phyloP scores from a whole-genome alignment of 1,284 basidiomycete genomes.

The Cronartium ribicola region DNA sequence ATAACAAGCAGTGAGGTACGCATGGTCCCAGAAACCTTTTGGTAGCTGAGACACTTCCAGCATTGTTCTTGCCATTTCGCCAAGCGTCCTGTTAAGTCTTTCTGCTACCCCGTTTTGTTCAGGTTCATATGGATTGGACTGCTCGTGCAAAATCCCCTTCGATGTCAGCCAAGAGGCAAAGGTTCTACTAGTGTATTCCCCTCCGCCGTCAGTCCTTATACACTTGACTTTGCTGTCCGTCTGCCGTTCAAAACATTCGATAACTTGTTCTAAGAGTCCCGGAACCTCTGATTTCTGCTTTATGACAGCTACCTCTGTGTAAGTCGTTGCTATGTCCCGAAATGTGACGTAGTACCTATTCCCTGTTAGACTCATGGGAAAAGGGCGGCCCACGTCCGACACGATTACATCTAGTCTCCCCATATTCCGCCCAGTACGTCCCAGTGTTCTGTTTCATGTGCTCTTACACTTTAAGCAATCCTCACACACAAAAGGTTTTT shows the following conservation, averaged over 20 bases:
- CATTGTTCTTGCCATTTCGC: conserved; percentile 7
- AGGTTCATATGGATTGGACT: conserved; percentile 12
- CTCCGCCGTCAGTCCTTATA: conserved; percentile 19
- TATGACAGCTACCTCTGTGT: conserved; percentile 1
- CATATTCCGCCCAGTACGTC: neutral
- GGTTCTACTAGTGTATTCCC: conserved; percentile 10
- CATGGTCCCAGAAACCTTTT: conserved; percentile 17
- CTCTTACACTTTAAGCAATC: conserved; percentile 3
- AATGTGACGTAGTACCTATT: neutral
- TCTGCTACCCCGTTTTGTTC: conserved; percentile 33
- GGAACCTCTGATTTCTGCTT: conserved; percentile 13
- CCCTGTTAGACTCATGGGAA: neutral
- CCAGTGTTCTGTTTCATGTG: neutral
- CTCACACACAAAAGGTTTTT: neutral
- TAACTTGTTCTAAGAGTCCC: conserved; percentile 1
- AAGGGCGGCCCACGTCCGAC: conserved; percentile 7
- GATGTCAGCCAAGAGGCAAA: conserved; percentile 11
- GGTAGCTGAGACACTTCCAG: neutral
- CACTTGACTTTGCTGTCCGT: conserved; percentile 12
- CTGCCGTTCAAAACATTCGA: conserved; percentile 6
- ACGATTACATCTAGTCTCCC: conserved; percentile 6
- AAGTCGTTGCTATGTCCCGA: conserved; percentile 3
- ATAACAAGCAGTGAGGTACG: conserved; percentile 10
- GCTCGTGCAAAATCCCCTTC: conserved; percentile 25
- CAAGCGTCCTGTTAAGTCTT: conserved; percentile 16